Percentiles rank a stretch among this genome's conserved stretches.
Evolutionary conservation across 495 filamentous ascomycete species (phyloP).

Genomic region (Parathielavia appendiculata): DNA sequence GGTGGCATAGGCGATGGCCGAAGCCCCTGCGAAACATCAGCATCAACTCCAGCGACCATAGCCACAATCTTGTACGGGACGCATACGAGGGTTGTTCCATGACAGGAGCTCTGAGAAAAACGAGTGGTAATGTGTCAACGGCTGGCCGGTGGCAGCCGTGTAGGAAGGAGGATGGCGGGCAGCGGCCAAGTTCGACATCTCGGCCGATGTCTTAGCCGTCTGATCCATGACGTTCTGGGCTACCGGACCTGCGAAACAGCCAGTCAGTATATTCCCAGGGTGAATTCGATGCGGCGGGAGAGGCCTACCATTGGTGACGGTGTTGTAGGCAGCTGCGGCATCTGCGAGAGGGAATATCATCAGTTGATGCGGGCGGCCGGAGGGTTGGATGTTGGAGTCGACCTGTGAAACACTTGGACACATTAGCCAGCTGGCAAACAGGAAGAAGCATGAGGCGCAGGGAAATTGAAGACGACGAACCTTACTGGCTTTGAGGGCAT

Average conservation of each 20-base stretch:
- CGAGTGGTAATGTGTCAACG: conserved; percentile 92
- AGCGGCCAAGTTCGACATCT: conserved; percentile 71
- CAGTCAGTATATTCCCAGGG: conserved; percentile 22
- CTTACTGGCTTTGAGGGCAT: conserved; percentile 45
- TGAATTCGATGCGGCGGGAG: neutral
- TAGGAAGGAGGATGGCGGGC: conserved; percentile 62
- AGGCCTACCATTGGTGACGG: conserved; percentile 38
- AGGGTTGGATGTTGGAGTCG: conserved; percentile 16
- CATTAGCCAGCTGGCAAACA: conserved; percentile 29
- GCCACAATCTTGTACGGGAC: conserved; percentile 18
- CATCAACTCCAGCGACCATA: conserved; percentile 49
- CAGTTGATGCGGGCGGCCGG: conserved; percentile 16
- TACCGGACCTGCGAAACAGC: conserved; percentile 55
- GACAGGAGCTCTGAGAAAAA: conserved; percentile 85
- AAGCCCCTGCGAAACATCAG: conserved; percentile 55
- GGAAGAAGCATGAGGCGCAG: neutral
- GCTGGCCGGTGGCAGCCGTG: conserved; percentile 75
- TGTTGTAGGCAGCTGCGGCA: conserved; percentile 39
- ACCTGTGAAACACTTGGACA: conserved; percentile 30
- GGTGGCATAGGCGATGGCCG: conserved; percentile 73
- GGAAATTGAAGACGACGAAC: conserved; percentile 29
- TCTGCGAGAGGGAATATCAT: conserved; percentile 28
- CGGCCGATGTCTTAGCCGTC: conserved; percentile 60
- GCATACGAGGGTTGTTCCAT: conserved; percentile 52
- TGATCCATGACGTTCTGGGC: conserved; percentile 73